Conservation (phyloP, 768 basidiomycete genomes). For the Rhizopogon rudus region DNA sequence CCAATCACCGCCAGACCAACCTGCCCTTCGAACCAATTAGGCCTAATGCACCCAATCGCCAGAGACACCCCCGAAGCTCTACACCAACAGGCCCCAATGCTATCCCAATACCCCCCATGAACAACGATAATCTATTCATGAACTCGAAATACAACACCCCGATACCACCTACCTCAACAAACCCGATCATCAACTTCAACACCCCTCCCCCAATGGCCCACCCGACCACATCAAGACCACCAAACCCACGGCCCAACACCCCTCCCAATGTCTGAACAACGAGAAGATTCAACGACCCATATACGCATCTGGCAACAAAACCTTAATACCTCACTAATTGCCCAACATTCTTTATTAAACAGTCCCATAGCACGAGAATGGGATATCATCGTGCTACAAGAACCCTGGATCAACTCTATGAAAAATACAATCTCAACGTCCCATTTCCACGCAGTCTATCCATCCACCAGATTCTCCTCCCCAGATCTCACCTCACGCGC, state of each 20-base stretch:
- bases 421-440: constrained; percentile 8
- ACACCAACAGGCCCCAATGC: too few species aligned
- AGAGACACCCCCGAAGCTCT: too few species aligned
- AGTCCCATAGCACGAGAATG: constrained; percentile 3
- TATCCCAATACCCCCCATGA: too few species aligned
- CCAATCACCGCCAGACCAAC: constrained; percentile 11
- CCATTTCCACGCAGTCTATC: constrained; percentile 17
- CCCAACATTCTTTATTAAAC: constrained; percentile 10
- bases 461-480: not conserved
- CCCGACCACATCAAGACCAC: constrained; percentile 1
- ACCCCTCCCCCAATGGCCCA: too few species aligned
- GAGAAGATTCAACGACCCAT: not conserved
- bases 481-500: not conserved
- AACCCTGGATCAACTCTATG: constrained; percentile 28
- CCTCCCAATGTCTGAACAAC: not conserved
- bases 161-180: too few species aligned
- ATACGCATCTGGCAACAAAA: not conserved
- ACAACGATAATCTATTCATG: too few species aligned
- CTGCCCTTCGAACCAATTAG: too few species aligned
- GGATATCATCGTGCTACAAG: constrained; percentile 34
- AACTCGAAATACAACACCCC: too few species aligned
- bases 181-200: too few species aligned
- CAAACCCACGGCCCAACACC: constrained; percentile 32
- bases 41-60: too few species aligned
- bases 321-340: not conserved